These are phyloP conservation scores for Chrysosporium queenslandicum DNA, from an alignment of 2,329 filamentous ascomycete genomes.

Conservation along the genomic window DNA sequence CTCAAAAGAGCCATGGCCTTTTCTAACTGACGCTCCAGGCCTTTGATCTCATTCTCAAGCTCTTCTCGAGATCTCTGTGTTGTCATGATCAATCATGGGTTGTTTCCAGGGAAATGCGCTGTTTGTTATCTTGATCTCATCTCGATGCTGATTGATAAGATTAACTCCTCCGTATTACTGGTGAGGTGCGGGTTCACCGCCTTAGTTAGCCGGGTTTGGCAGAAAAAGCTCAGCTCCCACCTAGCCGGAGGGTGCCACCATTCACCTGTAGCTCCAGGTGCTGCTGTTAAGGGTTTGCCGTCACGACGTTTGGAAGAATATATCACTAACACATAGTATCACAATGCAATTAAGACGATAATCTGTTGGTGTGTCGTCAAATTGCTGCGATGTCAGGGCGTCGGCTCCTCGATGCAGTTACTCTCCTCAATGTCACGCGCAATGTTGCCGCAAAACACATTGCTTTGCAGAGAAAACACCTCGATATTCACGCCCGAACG, in stretches of 20 bases:
- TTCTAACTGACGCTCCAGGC: conserved; percentile 41
- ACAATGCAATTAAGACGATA: conserved; percentile 2
- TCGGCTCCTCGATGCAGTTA: conserved; percentile 60
- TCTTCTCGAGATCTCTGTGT: conserved; percentile 9
- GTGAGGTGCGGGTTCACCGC: conserved; percentile 2
- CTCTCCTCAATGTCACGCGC: conserved; percentile 59
- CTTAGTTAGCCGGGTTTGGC: not conserved
- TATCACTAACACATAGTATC: not conserved
- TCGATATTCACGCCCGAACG: conserved; percentile 54
- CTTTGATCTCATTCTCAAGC: conserved; percentile 33
- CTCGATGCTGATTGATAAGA: not conserved
- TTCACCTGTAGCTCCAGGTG: too few species aligned
- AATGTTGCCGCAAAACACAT: conserved; percentile 56
- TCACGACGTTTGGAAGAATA: not conserved
- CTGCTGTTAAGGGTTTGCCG: too few species aligned
- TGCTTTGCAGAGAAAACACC: conserved; percentile 49
- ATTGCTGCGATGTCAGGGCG: conserved; percentile 42
- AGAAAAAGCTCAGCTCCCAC: conserved; percentile 6
- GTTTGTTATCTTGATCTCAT: conserved; percentile 1
- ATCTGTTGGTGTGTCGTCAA: not conserved
- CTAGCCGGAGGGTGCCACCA: not conserved
- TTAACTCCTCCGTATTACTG: too few species aligned
- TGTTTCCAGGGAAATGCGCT: not conserved
- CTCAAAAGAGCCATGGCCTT: conserved; percentile 38
- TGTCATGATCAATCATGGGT: conserved; percentile 3